Conservation (phyloP, 495 filamentous ascomycete species). For the Lepidopterella palustris region DNA sequence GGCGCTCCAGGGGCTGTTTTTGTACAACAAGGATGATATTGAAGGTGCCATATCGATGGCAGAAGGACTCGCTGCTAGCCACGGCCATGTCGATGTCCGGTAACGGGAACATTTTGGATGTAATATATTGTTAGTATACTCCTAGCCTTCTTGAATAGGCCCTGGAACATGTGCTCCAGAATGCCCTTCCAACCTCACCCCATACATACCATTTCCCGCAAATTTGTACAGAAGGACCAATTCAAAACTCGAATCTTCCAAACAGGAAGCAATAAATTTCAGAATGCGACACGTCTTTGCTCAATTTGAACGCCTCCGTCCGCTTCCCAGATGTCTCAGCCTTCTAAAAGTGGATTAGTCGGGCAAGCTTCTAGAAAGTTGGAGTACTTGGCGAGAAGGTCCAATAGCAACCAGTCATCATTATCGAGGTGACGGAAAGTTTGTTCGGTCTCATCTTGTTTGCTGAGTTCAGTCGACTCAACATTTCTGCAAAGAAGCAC, state of each 20-base stretch:
- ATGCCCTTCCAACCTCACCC: too few relatives aligned
- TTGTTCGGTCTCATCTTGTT: not conserved
- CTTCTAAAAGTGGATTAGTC: not conserved
- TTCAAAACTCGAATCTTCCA: too few relatives aligned
- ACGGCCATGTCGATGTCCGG: slow-evolving; percentile 8
- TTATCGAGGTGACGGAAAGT: not conserved
- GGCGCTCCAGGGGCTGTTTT: slow-evolving; percentile 84
- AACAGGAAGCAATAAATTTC: too few relatives aligned
- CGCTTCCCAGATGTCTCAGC: too few relatives aligned
- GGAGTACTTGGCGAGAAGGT: not conserved
- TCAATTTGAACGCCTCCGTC: too few relatives aligned
- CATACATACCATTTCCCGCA: too few relatives aligned
- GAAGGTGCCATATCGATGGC: slow-evolving; percentile 79
- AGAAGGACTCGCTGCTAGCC: slow-evolving; percentile 46
- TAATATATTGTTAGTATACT: too few relatives aligned
- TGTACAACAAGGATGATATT: slow-evolving; percentile 89
- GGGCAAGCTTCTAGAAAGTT: not conserved
- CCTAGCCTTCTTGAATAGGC: too few relatives aligned
- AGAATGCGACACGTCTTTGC: too few relatives aligned
- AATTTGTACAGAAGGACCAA: too few relatives aligned
- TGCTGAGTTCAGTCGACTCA: not conserved
- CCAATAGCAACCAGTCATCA: not conserved
- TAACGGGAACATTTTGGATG: too few relatives aligned
- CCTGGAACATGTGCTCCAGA: too few relatives aligned
- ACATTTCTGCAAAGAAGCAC: not conserved